Conservation (phyloP, 2,329 filamentous ascomycete species). For the Lasiodiplodia theobromae region DNA sequence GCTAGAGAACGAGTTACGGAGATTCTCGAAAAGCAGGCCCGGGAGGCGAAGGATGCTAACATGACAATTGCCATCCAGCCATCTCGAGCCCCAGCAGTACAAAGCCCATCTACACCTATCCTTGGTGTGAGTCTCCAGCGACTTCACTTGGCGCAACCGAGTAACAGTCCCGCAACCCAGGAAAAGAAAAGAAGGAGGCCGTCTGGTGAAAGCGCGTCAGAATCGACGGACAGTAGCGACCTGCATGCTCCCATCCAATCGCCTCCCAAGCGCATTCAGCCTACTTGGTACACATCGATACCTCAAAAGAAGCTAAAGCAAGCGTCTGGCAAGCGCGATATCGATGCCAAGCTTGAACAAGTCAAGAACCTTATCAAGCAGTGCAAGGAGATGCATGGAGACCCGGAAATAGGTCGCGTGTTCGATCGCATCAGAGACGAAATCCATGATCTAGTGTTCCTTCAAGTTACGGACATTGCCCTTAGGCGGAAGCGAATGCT, state of each 20-base stretch:
- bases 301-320: not conserved
- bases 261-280: not conserved
- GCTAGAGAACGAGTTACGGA: not conserved
- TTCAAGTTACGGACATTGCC: slow-evolving; percentile 41
- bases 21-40: not conserved
- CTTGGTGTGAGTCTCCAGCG: not conserved
- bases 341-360: slow-evolving; percentile 7
- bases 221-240: not conserved
- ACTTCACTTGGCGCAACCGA: not conserved
- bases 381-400: not conserved
- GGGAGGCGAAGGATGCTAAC: not conserved
- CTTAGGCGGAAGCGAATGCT: slow-evolving; percentile 48
- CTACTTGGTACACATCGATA: not conserved
- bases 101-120: not conserved
- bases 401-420: not conserved
- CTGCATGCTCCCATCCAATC: not conserved
- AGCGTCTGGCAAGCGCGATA: not conserved
- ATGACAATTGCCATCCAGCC: not conserved
- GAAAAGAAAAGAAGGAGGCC: not conserved
- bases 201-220: not conserved
- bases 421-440: slow-evolving; percentile 45
- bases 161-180: not conserved
- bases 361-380: slow-evolving; percentile 6
- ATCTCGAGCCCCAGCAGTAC: not conserved
- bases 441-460: slow-evolving; percentile 51